Percentiles rank a stretch among this genome's conserved stretches.
phyloP scores from a whole-genome alignment of 768 basidiomycete species.

The Kwoniella shandongensis region DNA sequence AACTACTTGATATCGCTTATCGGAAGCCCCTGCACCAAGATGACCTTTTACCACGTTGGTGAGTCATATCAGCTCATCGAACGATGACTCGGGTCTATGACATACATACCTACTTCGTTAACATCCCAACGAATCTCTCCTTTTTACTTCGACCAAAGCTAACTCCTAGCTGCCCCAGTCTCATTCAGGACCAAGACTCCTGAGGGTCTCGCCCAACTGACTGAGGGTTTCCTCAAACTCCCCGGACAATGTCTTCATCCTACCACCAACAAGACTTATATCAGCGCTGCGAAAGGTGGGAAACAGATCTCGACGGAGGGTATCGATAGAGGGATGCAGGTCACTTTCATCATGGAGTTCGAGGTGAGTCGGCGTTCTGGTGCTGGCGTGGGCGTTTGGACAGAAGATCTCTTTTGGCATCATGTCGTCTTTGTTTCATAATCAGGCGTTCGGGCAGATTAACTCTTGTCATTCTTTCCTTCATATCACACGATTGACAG shows the following conservation, averaged over 20 bases:
- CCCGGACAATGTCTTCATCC: constrained; percentile 30
- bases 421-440: no score
- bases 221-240: constrained; percentile 37
- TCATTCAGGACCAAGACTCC: constrained; percentile 19
- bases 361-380: constrained; percentile 38
- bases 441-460: no score
- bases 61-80: background rate
- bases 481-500: no score
- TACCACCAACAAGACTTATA: constrained; percentile 21
- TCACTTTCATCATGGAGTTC: constrained; percentile 41
- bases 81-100: no score
- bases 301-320: constrained; percentile 42
- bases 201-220: constrained; percentile 24
- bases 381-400: no score
- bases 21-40: background rate
- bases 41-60: constrained; percentile 24
- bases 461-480: no score
- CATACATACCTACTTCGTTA: no score
- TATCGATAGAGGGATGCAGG: constrained; percentile 34
- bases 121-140: no score
- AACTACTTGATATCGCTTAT: background rate
- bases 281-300: constrained; percentile 42
- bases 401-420: no score
- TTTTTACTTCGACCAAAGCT: no score
- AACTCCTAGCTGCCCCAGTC: constrained; percentile 1